A percentile compares a stretch with the other conserved stretches of the same genome.
phyloP scores from a whole-genome alignment of 2,329 filamentous ascomycete genomes.

The Esteya vermicola region DNA sequence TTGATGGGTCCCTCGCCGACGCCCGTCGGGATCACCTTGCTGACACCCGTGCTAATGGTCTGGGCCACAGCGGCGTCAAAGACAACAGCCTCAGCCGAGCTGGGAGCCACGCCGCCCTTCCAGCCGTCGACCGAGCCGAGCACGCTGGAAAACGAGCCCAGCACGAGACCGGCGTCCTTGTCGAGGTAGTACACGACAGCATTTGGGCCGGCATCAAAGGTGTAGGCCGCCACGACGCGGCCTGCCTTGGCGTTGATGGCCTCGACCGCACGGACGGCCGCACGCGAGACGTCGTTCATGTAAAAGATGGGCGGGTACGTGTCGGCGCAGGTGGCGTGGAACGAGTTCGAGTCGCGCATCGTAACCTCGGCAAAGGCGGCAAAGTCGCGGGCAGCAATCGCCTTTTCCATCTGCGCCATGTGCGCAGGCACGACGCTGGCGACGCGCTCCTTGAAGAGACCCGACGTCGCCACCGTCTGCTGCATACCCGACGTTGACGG shows the following conservation, averaged over 20 bases:
- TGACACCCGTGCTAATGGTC: conserved; percentile 64
- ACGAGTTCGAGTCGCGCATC: conserved; percentile 94
- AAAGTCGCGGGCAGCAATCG: conserved; percentile 51
- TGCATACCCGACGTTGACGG: conserved; percentile 93
- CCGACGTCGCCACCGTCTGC: conserved; percentile 80
- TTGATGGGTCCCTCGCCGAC: conserved; percentile 81
- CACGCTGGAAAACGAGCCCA: conserved; percentile 62
- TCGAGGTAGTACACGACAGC: conserved; percentile 92
- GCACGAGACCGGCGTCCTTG: conserved; percentile 56
- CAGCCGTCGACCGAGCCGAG: conserved; percentile 54
- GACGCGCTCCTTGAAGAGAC: conserved; percentile 70
- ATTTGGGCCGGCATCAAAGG: conserved; percentile 94
- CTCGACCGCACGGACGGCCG: conserved; percentile 80
- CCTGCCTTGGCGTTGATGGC: conserved; percentile 71
- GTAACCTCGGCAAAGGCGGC: conserved; percentile 75
- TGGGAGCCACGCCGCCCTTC: conserved; percentile 45
- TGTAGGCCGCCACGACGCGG: conserved; percentile 78
- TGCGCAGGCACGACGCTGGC: conserved; percentile 46
- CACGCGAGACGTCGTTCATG: conserved; percentile 84
- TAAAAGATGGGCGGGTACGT: conserved; percentile 98
- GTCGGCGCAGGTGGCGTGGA: conserved; percentile 90
- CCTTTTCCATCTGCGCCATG: conserved; percentile 15
- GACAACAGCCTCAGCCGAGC: conserved; percentile 34
- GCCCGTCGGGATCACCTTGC: conserved; percentile 76
- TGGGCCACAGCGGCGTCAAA: conserved; percentile 52